phyloP scores from a whole-genome alignment of 176 grass and related monocot species.

The Dactylis glomerata region DNA sequence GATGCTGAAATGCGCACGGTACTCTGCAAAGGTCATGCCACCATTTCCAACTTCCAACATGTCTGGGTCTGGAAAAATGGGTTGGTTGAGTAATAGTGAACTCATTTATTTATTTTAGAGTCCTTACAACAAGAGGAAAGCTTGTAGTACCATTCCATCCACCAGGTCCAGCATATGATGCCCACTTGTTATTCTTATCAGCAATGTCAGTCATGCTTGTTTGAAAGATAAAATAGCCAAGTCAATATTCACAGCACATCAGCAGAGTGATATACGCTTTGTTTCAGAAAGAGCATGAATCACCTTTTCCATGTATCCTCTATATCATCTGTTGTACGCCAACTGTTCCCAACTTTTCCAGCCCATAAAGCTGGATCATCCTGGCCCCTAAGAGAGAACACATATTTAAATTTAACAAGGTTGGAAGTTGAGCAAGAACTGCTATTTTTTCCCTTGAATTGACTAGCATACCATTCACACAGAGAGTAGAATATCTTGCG shows the following conservation, averaged over 20 bases:
- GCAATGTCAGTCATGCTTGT: constrained; percentile 93
- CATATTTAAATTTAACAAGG: background rate
- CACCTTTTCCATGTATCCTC: constrained; percentile 89
- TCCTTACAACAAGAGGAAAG: background rate
- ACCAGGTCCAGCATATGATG: constrained; percentile 93
- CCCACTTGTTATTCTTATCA: constrained; percentile 95
- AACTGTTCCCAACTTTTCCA: constrained; percentile 88
- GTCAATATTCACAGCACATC: constrained; percentile 32
- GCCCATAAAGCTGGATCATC: constrained; percentile 98
- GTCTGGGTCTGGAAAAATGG: constrained; percentile 66
- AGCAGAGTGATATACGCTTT: background rate
- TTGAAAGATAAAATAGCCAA: constrained; percentile 30
- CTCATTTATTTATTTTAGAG: background rate
- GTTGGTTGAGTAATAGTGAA: background rate
- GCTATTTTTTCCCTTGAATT: background rate
- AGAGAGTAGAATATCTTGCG: constrained; percentile 83
- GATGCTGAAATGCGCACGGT: constrained; percentile 92
- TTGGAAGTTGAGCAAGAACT: constrained; percentile 9
- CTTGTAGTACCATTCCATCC: constrained; percentile 89
- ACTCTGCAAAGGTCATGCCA: constrained; percentile 83
- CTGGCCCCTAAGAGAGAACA: constrained; percentile 61
- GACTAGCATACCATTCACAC: constrained; percentile 74
- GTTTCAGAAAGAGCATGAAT: background rate
- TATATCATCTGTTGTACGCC: constrained; percentile 94
- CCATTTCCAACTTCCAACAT: constrained; percentile 94